A percentile compares a stretch with the other conserved stretches of the same genome.
Conservation (phyloP, 352 stramenopile genomes). For the Phytophthora hybrid region DNA sequence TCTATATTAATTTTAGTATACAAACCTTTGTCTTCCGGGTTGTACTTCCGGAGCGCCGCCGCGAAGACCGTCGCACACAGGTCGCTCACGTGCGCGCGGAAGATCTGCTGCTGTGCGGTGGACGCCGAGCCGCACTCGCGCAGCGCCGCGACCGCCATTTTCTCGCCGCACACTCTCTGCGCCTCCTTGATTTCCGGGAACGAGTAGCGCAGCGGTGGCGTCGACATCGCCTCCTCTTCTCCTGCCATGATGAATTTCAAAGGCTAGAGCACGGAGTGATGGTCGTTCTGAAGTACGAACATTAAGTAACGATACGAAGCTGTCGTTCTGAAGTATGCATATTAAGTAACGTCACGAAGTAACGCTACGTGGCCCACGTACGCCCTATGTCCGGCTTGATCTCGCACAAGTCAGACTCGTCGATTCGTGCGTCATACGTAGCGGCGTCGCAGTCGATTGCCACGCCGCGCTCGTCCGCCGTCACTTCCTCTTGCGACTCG, state of each 20-base stretch:
- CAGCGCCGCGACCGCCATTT: conserved; percentile 58
- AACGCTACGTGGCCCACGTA: too few species aligned
- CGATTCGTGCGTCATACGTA: too few species aligned
- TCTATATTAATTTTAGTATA: neutral
- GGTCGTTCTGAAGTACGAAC: too few species aligned
- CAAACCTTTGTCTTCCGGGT: conserved; percentile 68
- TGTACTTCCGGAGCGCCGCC: conserved; percentile 71
- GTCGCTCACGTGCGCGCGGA: conserved; percentile 77
- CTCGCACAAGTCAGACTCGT: too few species aligned
- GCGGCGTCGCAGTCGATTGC: too few species aligned
- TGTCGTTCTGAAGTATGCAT: too few species aligned
- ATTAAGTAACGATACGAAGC: too few species aligned
- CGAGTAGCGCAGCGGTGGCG: conserved; percentile 55
- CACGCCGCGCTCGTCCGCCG: too few species aligned
- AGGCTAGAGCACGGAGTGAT: too few species aligned
- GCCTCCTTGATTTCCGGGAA: conserved; percentile 84
- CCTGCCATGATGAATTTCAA: conserved; percentile 19
- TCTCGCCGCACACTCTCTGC: conserved; percentile 69
- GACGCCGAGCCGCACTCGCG: conserved; percentile 62
- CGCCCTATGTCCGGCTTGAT: too few species aligned
- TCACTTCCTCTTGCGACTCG: neutral
- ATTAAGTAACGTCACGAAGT: too few species aligned
- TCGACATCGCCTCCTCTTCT: conserved; percentile 13
- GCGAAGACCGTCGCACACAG: conserved; percentile 81
- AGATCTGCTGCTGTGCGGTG: conserved; percentile 73